phyloP scores from a whole-genome alignment of 805 yeast genomes.

The Teunomyces tritomae region DNA sequence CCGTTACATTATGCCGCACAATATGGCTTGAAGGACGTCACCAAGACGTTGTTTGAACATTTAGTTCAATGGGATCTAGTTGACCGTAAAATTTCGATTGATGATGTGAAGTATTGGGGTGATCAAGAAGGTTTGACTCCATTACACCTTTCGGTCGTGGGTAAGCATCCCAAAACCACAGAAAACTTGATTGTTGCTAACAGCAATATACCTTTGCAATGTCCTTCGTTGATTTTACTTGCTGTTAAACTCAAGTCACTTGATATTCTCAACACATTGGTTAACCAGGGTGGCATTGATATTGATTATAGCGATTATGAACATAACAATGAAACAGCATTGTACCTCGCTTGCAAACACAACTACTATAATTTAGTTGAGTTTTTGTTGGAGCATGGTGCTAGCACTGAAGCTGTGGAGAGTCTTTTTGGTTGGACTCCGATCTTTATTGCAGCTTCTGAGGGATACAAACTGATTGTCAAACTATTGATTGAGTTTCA shows the following conservation, averaged over 20 bases:
- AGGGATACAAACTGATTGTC: constrained; percentile 65
- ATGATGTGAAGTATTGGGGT: constrained; percentile 60
- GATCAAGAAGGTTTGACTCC: constrained; percentile 81
- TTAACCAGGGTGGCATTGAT: constrained; percentile 57
- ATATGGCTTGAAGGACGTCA: constrained; percentile 70
- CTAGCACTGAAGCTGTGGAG: constrained; percentile 76
- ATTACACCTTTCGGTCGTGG: constrained; percentile 76
- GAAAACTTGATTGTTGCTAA: constrained; percentile 52
- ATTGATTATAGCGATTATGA: constrained; percentile 61
- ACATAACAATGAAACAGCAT: constrained; percentile 67
- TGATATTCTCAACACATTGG: constrained; percentile 51
- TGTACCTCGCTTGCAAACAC: constrained; percentile 75
- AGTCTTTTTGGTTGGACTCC: constrained; percentile 92
- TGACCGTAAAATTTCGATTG: constrained; percentile 49
- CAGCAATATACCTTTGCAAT: constrained; percentile 38
- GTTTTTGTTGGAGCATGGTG: constrained; percentile 54
- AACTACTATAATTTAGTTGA: constrained; percentile 53
- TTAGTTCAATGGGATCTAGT: constrained; percentile 60
- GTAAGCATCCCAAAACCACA: constrained; percentile 77
- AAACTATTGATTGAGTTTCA: constrained; percentile 50
- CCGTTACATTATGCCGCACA: constrained; percentile 90
- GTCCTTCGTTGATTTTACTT: constrained; percentile 58
- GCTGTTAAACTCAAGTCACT: constrained; percentile 68
- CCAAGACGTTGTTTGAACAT: constrained; percentile 53
- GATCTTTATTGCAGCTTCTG: constrained; percentile 83